Evolutionary conservation across 2,329 filamentous ascomycete species (phyloP).

Genomic region (Aspergillus sergii): DNA sequence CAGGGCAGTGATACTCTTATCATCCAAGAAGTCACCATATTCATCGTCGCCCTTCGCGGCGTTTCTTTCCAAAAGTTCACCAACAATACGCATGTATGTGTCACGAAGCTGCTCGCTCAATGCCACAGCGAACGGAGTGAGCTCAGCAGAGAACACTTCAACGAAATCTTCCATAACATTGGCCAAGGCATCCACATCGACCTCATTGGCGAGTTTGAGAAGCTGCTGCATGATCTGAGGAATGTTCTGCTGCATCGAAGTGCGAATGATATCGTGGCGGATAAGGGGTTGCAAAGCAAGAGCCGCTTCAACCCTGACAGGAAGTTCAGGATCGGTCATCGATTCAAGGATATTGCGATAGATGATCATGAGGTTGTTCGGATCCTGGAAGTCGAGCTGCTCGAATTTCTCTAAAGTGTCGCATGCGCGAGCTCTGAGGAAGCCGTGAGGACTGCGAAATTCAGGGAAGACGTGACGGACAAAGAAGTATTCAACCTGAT

Average conservation of each 20-base stretch:
- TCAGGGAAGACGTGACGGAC: conserved; percentile 98
- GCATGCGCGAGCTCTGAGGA: conserved; percentile 89
- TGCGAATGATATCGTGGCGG: conserved; percentile 88
- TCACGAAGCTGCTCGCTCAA: conserved; percentile 94
- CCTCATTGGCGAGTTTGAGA: conserved; percentile 94
- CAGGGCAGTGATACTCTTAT: conserved; percentile 97
- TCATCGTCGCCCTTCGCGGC: conserved; percentile 73
- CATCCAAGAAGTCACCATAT: conserved; percentile 90
- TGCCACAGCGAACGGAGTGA: conserved; percentile 95
- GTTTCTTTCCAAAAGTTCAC: conserved; percentile 87
- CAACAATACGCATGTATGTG: conserved; percentile 91
- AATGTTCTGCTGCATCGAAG: conserved; percentile 96
- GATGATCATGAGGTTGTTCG: conserved; percentile 91
- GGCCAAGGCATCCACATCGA: conserved; percentile 92
- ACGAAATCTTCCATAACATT: conserved; percentile 99
- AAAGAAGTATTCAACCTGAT: conserved; percentile 98
- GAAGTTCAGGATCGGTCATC: conserved; percentile 91
- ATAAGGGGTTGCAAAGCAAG: conserved; percentile 94
- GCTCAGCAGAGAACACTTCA: conserved; percentile 94
- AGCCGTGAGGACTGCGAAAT: conserved; percentile 89
- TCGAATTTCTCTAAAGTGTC: conserved; percentile 98
- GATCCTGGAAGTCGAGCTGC: conserved; percentile 93
- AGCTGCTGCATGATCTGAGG: conserved; percentile 99
- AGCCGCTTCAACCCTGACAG: conserved; percentile 90
- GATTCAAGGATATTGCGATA: conserved; percentile 96